Conservation (phyloP, 2,329 filamentous ascomycete species). For the Cylindrodendrum hubeiense region DNA sequence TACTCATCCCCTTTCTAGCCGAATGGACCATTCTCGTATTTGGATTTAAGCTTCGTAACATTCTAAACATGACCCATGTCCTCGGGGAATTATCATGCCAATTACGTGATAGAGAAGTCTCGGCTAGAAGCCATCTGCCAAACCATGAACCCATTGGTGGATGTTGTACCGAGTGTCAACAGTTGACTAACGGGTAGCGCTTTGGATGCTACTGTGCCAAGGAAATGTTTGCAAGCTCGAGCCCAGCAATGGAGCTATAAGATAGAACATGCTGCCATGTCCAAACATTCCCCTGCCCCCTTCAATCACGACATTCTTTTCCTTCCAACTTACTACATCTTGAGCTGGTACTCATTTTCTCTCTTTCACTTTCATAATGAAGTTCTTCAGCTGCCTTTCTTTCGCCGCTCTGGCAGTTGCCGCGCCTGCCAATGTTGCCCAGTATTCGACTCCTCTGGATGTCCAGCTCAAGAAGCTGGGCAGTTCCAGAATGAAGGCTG, state of each 20-base stretch:
- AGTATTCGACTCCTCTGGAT: constrained; percentile 46
- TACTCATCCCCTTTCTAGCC: no score
- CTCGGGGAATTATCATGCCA: neutral
- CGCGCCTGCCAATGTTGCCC: constrained; percentile 21
- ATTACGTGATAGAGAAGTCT: neutral
- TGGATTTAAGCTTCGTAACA: no score
- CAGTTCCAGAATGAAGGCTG: constrained; percentile 61
- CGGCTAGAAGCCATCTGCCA: neutral
- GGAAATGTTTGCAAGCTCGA: neutral
- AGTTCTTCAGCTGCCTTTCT: constrained; percentile 49
- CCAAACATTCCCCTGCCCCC: neutral
- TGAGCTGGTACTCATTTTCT: neutral
- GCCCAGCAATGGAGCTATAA: neutral
- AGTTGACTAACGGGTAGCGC: neutral
- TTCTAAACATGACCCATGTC: neutral
- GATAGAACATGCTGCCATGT: neutral
- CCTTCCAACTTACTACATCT: neutral
- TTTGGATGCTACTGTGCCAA: neutral
- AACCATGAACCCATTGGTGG: neutral
- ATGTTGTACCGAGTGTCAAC: neutral
- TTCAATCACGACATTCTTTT: neutral
- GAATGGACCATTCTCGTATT: no score
- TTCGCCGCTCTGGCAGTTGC: constrained; percentile 52
- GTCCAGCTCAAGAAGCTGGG: constrained; percentile 55
- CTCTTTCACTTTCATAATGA: constrained; percentile 50